Percentiles rank a stretch among this genome's conserved stretches.
phyloP scores from a whole-genome alignment of 768 basidiomycete species.

The Trametes maxima region DNA sequence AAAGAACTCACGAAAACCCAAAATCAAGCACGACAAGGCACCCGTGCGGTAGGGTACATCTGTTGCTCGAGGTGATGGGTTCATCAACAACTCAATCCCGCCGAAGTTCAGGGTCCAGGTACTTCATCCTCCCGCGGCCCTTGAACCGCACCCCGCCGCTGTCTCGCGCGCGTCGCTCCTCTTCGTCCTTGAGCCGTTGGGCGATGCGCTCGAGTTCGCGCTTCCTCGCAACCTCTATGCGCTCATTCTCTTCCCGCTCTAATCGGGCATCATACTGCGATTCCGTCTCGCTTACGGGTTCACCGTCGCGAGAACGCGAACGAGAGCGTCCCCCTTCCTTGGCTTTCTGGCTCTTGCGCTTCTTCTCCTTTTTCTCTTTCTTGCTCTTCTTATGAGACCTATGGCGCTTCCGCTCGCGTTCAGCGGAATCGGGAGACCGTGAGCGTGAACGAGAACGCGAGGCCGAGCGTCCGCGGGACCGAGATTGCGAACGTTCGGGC shows the following conservation, averaged over 20 bases:
- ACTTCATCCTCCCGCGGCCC: constrained; percentile 72
- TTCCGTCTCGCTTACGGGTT: constrained; percentile 54
- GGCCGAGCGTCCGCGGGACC: constrained; percentile 5
- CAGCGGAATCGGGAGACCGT: constrained; percentile 17
- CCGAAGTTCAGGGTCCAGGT: constrained; percentile 57
- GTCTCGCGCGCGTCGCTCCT: constrained; percentile 32
- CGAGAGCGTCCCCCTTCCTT: constrained; percentile 15
- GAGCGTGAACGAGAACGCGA: constrained; percentile 13
- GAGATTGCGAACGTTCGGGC: constrained; percentile 19
- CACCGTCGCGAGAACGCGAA: constrained; percentile 14
- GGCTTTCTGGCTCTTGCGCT: constrained; percentile 15
- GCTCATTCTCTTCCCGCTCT: constrained; percentile 67
- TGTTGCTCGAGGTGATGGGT: background rate
- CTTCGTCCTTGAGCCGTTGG: constrained; percentile 38
- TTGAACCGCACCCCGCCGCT: constrained; percentile 63
- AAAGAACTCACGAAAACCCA: background rate
- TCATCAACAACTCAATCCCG: constrained; percentile 15
- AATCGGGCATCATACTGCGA: constrained; percentile 73
- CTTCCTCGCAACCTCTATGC: constrained; percentile 49
- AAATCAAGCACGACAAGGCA: background rate
- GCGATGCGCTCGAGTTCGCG: constrained; percentile 53
- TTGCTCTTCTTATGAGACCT: constrained; percentile 35
- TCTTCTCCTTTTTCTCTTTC: constrained; percentile 27
- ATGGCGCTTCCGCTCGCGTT: constrained; percentile 29
- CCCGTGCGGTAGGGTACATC: background rate